Conservation (phyloP, 2,329 filamentous ascomycete genomes). For the Blastomyces parvus region DNA sequence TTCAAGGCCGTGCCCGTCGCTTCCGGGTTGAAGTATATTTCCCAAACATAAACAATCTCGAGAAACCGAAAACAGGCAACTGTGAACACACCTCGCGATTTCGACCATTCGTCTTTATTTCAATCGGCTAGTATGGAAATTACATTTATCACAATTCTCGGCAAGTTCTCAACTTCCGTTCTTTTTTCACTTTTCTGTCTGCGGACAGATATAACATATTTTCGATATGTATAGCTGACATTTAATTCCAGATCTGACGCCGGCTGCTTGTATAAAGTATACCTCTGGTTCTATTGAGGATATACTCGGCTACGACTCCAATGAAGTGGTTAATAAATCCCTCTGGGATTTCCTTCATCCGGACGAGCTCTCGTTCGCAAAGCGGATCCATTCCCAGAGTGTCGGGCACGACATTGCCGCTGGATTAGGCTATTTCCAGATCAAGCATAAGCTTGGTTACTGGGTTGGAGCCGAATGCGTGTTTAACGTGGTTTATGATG, state of each 20-base stretch:
- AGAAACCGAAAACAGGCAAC: neutral
- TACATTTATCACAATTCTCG: conserved; percentile 86
- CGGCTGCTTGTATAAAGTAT: conserved; percentile 70
- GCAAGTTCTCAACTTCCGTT: conserved; percentile 42
- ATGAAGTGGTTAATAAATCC: conserved; percentile 65
- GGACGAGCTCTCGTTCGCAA: conserved; percentile 66
- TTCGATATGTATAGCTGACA: conserved; percentile 13
- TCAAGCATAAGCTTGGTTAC: conserved; percentile 57
- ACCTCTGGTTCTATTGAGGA: conserved; percentile 75
- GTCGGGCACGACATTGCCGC: conserved; percentile 75
- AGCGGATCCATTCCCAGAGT: conserved; percentile 61
- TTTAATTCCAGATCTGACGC: conserved; percentile 52
- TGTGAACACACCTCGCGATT: neutral
- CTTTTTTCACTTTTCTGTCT: conserved; percentile 9
- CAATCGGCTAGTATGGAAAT: conserved; percentile 53
- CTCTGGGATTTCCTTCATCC: conserved; percentile 82
- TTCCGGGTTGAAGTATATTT: neutral
- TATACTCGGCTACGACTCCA: conserved; percentile 68
- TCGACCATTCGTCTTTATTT: neutral
- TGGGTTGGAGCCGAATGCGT: conserved; percentile 81
- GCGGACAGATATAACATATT: neutral
- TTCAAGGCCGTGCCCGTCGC: neutral
- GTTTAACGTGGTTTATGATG: conserved; percentile 81
- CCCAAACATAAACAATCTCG: neutral
- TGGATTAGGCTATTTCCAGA: conserved; percentile 67